Evolutionary conservation across 768 basidiomycete species (phyloP).

Genomic region (Cantharellus anzutake): DNA sequence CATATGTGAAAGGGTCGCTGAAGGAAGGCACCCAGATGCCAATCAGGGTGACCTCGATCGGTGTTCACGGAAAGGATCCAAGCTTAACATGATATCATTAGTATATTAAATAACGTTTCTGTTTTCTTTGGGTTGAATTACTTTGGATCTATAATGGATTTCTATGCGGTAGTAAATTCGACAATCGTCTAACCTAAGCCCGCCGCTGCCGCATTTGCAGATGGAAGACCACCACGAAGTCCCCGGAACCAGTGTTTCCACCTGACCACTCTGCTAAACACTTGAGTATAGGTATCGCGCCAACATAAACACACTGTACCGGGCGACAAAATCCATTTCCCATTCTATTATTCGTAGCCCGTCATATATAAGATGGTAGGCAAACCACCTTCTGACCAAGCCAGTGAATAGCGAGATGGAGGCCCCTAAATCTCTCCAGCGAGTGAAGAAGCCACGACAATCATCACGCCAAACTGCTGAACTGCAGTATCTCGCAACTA

Average conservation of each 20-base stretch:
- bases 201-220: background rate
- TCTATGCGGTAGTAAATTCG: no score
- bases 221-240: background rate
- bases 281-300: constrained; percentile 28
- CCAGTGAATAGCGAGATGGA: constrained; percentile 19
- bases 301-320: constrained; percentile 9
- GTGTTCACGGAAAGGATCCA: background rate
- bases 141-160: no score
- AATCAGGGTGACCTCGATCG: constrained; percentile 22
- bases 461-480: constrained; percentile 65
- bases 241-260: background rate
- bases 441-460: constrained; percentile 21
- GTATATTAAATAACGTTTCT: no score
- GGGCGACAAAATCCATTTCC: constrained; percentile 44
- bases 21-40: constrained; percentile 46
- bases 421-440: constrained; percentile 2
- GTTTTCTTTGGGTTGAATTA: no score
- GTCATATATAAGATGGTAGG: constrained; percentile 34
- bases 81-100: no score
- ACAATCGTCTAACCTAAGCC: background rate
- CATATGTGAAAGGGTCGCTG: constrained; percentile 35
- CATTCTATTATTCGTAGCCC: constrained; percentile 35
- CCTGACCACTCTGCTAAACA: no score
- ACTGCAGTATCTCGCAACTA: constrained; percentile 78
- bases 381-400: constrained; percentile 51